These are phyloP conservation scores for Linnemannia elongata DNA, from an alignment of 192 early-diverging fungal genomes.

Conservation along the genomic window DNA sequence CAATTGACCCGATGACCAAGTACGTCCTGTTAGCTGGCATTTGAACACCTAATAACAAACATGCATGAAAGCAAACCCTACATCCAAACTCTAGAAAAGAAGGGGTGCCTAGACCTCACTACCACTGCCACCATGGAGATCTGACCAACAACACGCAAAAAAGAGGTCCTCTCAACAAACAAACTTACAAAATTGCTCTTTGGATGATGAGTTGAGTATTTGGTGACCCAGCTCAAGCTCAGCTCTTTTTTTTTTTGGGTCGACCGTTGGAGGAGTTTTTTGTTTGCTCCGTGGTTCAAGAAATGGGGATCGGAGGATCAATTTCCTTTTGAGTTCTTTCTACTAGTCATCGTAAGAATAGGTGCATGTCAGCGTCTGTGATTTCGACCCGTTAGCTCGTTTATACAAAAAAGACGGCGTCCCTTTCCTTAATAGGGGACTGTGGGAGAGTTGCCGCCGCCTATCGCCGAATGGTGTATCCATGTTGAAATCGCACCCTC, in stretches of 20 bases:
- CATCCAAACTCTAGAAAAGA: neutral
- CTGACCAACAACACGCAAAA: neutral
- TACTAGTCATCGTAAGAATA: neutral
- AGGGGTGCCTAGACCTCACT: neutral
- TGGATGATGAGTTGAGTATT: no score
- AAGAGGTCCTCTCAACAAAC: neutral
- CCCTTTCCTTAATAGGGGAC: neutral
- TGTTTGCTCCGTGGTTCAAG: neutral
- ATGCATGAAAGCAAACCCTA: neutral
- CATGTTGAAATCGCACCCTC: neutral
- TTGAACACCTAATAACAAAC: neutral
- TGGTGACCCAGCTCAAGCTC: no score
- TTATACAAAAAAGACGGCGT: neutral
- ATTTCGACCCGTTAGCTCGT: constrained; percentile 1
- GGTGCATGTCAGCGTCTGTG: neutral
- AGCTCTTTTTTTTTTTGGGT: no score
- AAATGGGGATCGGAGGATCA: neutral
- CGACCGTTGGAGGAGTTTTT: neutral
- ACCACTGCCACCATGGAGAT: no score
- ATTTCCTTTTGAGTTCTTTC: neutral
- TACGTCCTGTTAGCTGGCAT: neutral
- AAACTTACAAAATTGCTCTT: neutral
- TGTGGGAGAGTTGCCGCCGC: neutral
- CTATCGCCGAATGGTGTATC: neutral
- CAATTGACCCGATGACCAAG: neutral